Percentiles rank a stretch among this genome's conserved stretches.
Conservation (phyloP, 1,139 yeast species). For the Hyphopichia buzzinii region DNA sequence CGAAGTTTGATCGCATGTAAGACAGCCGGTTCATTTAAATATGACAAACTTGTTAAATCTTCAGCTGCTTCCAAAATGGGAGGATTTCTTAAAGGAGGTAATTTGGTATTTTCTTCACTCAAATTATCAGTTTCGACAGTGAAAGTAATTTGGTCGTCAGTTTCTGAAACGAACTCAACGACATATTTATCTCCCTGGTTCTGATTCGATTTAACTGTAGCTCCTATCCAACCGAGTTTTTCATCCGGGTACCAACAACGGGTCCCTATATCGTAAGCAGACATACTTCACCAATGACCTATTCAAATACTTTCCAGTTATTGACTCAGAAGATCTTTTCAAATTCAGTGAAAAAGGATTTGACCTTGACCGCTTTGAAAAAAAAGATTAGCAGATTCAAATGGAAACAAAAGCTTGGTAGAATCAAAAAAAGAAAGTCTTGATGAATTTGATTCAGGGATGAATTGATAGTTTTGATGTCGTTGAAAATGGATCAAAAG, state of each 20-base stretch:
- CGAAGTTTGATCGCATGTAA: conserved; percentile 90
- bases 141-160: conserved; percentile 48
- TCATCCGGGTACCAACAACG: conserved; percentile 97
- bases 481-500: not conserved
- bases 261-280: conserved; percentile 41
- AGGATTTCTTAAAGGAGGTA: conserved; percentile 89
- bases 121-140: conserved; percentile 53
- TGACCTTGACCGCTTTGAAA: not conserved
- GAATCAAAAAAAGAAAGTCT: not conserved
- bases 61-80: conserved; percentile 92
- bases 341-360: not conserved
- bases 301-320: not conserved
- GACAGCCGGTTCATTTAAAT: conserved; percentile 94
- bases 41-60: conserved; percentile 88
- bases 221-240: conserved; percentile 88
- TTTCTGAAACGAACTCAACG: conserved; percentile 62
- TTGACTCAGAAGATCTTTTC: not conserved
- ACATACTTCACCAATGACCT: conserved; percentile 16
- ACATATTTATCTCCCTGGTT: conserved; percentile 52
- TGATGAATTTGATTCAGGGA: not conserved
- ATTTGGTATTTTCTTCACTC: conserved; percentile 49
- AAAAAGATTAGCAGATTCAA: not conserved
- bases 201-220: conserved; percentile 61
- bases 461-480: not conserved
- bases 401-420: not conserved